A percentile compares a stretch with the other conserved stretches of the same genome.
phyloP scores from a whole-genome alignment of 176 grass and related monocot species.

The Eleusine indica region DNA sequence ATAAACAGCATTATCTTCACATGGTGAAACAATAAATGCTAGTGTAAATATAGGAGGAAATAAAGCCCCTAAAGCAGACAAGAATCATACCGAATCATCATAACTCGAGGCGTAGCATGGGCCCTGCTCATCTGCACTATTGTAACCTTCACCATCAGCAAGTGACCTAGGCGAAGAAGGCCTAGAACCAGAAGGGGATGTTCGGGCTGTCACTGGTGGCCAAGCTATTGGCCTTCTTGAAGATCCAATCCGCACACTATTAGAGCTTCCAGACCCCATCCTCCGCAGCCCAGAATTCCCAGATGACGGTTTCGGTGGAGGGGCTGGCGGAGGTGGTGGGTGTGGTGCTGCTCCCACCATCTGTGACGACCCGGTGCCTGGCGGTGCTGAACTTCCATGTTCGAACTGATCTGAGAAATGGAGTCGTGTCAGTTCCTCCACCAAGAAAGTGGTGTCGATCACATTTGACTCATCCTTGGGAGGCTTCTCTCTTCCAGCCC shows the following conservation, averaged over 20 bases:
- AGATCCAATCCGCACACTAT: slow-evolving; percentile 65
- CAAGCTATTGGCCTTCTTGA: slow-evolving; percentile 81
- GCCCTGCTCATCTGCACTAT: slow-evolving; percentile 95
- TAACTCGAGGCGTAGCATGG: slow-evolving; percentile 69
- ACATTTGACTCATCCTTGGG: slow-evolving; percentile 46
- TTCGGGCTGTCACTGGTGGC: slow-evolving; percentile 57
- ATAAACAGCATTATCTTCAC: slow-evolving; percentile 12
- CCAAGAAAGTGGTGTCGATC: slow-evolving; percentile 49
- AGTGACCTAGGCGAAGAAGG: slow-evolving; percentile 92
- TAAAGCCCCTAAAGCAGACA: slow-evolving; percentile 29
- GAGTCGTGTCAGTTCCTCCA: slow-evolving; percentile 49
- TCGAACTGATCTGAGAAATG: slow-evolving; percentile 51
- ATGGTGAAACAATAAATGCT: slow-evolving; percentile 34
- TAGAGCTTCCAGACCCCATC: slow-evolving; percentile 62
- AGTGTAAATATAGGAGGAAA: neutral
- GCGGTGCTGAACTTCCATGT: slow-evolving; percentile 43
- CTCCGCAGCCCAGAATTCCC: slow-evolving; percentile 60
- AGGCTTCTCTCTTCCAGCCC: slow-evolving; percentile 51
- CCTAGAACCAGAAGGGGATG: slow-evolving; percentile 75
- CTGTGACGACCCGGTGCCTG: slow-evolving; percentile 47
- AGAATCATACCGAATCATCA: slow-evolving; percentile 82
- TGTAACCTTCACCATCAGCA: slow-evolving; percentile 90
- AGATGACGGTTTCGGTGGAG: slow-evolving; percentile 70
- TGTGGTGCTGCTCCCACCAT: slow-evolving; percentile 49
- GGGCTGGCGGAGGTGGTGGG: slow-evolving; percentile 78